Evolutionary conservation across 176 grass and related monocot genomes (phyloP).

Genomic region (Phragmites australis): DNA sequence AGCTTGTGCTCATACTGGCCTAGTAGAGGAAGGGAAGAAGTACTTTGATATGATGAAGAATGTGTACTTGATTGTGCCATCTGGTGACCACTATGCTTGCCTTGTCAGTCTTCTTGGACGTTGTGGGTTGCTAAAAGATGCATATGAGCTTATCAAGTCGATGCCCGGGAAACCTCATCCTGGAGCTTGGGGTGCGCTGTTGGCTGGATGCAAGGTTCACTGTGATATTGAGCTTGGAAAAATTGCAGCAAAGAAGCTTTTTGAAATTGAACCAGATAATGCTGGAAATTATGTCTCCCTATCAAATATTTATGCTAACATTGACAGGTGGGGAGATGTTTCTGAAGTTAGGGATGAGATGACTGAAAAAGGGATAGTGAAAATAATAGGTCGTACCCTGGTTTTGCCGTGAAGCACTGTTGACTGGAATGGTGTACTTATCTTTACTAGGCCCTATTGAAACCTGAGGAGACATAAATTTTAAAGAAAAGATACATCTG

Average conservation of each 20-base stretch:
- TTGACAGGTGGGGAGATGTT: slow-evolving; percentile 80
- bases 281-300: slow-evolving; percentile 86
- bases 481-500: slow-evolving; percentile 1
- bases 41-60: slow-evolving; percentile 74
- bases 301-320: slow-evolving; percentile 89
- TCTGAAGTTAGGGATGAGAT: slow-evolving; percentile 70
- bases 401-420: slow-evolving; percentile 53
- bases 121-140: slow-evolving; percentile 65
- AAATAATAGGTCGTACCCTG: slow-evolving; percentile 63
- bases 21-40: slow-evolving; percentile 82
- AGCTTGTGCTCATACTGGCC: slow-evolving; percentile 78
- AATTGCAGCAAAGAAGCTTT: slow-evolving; percentile 73
- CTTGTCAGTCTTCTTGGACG: slow-evolving; percentile 82
- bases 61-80: slow-evolving; percentile 66
- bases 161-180: slow-evolving; percentile 73
- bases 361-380: slow-evolving; percentile 68
- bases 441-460: background rate
- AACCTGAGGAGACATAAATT: background rate
- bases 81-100: slow-evolving; percentile 76
- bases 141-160: slow-evolving; percentile 64
- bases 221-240: slow-evolving; percentile 72
- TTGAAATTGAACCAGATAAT: slow-evolving; percentile 83
- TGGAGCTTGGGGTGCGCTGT: slow-evolving; percentile 90
- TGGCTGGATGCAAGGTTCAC: slow-evolving; percentile 67
- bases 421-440: no score